Base-by-base conservation (phyloP, 805 yeast species). In the Kregervanrija fluxuum region DNA sequence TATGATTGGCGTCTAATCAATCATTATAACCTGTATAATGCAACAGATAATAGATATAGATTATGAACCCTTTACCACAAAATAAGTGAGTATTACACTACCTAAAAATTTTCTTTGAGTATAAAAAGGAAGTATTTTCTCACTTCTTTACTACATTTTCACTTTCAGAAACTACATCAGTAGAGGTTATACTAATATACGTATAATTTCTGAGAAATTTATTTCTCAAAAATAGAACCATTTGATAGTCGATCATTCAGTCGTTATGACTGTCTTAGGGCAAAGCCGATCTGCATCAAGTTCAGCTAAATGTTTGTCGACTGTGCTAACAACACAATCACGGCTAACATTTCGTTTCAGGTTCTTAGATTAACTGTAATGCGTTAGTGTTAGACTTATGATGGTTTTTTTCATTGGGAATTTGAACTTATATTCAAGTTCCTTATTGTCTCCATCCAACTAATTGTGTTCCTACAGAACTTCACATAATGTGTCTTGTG, bases 141-240 rank as follows among this genome's bases (percentile, higher is more conserved):
- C 11, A 8, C 37, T 32, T 32, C 16, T n/a, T 11, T 28, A n/a
- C 1, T 28, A 39, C 30, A 43, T 50, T 45, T 48, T 46, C 62
- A 59, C 56, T 54, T 65, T 50, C 54, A 58, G 57, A 57, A 59
- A 47, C 54, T 53, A 74, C 85, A 80, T 80, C 83, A 78, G 86
- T 80, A 80, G 86, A 77, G 85, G 85, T 79, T 80, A 79, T 79
- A 77, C 85, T 80, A 79, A 75, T 22, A 22, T 77, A 74, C 70
- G 76, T 73, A 70, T 70, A 61, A 73, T 79, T 52, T 50, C 48
- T 33, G 46, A 49, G 42, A 48, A 40, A 42, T 40, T 35, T 31
- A 11, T 30, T 43, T 34, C 40, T 41, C 45, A 51, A 55, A 57
- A 55, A 60, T 72, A 75, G 70, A 71, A 75, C 67, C 68, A 62